A percentile compares a stretch with the other conserved stretches of the same genome.
These are phyloP conservation scores for Nothophaeocryptopus gaeumannii DNA, from an alignment of 2,329 filamentous ascomycete genomes.

Conservation along the genomic window DNA sequence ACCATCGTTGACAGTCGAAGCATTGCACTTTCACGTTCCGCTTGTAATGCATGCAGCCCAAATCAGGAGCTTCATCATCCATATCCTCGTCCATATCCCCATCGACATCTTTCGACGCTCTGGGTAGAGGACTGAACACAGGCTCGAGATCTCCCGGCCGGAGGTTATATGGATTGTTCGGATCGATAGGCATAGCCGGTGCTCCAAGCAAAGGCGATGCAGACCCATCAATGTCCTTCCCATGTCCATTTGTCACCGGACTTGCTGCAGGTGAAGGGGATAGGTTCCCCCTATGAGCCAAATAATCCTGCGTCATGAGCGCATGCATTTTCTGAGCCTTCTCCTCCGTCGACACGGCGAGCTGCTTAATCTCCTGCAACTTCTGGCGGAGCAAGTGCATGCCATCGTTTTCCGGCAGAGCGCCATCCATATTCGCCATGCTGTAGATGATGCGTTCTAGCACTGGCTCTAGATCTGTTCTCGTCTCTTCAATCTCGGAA, in stretches of 20 bases:
- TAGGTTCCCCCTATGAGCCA: slow-evolving; percentile 21
- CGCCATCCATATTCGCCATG: slow-evolving; percentile 20
- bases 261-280: slow-evolving; percentile 8
- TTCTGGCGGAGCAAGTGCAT: slow-evolving; percentile 48
- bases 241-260: slow-evolving; percentile 7
- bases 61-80: slow-evolving; percentile 40
- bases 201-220: slow-evolving; percentile 17
- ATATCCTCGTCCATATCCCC: slow-evolving; percentile 41
- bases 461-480: not conserved
- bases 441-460: not conserved
- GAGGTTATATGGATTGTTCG: slow-evolving; percentile 37
- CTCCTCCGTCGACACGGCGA: slow-evolving; percentile 46
- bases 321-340: slow-evolving; percentile 50
- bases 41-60: slow-evolving; percentile 91
- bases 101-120: slow-evolving; percentile 33
- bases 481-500: not conserved
- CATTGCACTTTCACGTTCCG: slow-evolving; percentile 96
- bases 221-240: slow-evolving; percentile 9
- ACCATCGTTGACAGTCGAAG: slow-evolving; percentile 84
- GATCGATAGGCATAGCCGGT: slow-evolving; percentile 27
- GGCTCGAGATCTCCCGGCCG: slow-evolving; percentile 33
- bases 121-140: slow-evolving; percentile 33
- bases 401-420: slow-evolving; percentile 50
- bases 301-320: slow-evolving; percentile 51
- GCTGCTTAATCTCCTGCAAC: slow-evolving; percentile 47